Conservation (phyloP, 495 filamentous ascomycete genomes). For the Talaromyces liani region DNA sequence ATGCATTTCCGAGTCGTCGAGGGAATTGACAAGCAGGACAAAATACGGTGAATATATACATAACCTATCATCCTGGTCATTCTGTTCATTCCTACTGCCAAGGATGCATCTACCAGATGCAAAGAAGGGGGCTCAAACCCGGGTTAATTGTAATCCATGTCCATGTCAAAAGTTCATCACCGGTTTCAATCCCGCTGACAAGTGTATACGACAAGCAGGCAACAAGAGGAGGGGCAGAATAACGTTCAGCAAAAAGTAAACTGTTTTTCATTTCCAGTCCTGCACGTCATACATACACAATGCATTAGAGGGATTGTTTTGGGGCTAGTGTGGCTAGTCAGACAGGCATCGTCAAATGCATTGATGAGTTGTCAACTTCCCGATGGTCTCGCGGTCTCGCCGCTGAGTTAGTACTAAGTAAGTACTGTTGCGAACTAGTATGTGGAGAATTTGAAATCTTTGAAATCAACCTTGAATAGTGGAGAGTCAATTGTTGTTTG, state of each 20-base stretch:
- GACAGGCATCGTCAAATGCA: conserved; percentile 56
- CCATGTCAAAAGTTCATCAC: neutral
- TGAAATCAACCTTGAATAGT: neutral
- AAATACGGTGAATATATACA: neutral
- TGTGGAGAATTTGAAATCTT: conserved; percentile 32
- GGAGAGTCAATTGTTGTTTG: neutral
- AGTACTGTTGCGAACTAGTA: neutral
- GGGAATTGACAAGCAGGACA: neutral
- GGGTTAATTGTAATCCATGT: too few species aligned
- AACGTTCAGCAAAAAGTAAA: neutral
- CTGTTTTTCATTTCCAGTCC: neutral
- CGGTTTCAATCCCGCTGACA: neutral
- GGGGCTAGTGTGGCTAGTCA: conserved; percentile 6
- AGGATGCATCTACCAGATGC: neutral
- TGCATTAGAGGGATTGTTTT: neutral
- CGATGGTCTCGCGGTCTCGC: conserved; percentile 40
- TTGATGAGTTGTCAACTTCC: conserved; percentile 79
- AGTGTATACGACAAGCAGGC: neutral
- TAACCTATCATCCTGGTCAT: neutral
- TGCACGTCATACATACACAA: conserved; percentile 12
- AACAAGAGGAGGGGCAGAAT: neutral
- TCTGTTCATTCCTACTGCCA: neutral
- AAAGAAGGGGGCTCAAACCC: neutral
- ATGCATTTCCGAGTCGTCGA: neutral
- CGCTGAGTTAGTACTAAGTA: neutral